Evolutionary conservation across 176 grass and related monocot genomes (phyloP), one percentile per base, ranked within the genome.

Genomic region (Panicum miliaceum): DNA sequence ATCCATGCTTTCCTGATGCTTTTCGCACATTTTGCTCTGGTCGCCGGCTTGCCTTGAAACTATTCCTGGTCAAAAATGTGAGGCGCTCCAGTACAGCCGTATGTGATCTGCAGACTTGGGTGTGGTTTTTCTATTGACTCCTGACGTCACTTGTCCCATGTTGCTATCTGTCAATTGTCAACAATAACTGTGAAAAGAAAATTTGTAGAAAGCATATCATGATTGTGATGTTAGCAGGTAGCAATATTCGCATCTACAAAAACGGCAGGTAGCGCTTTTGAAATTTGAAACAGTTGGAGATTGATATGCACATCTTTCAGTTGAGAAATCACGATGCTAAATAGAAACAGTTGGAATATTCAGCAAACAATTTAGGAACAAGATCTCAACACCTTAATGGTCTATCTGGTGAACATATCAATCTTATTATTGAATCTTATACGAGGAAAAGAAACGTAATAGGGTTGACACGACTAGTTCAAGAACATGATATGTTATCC

Each of bases 61-160:
- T 18, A 16, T 10, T 27, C 38, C n/a, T 45, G 42, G 84, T 86
- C 14, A 86, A 86, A 80, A 63, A 35, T 54, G 54, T 54, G 11
- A 65, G 34, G 47, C 59, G 64, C 57, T 80, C 26, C 20, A 26
- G 12, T 42, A 18, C 27, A 32, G 2, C 14, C 10, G n/a, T 35
- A 32, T 48, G 26, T 66, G 50, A 71, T 22, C 22, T 27, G 32
- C 15, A 64, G 32, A 50, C 12, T 60, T 59, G n/a, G 20, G 1
- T 12, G 0, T 36, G 19, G 16, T 75, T 75, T 25, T 73, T 1
- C n/a, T 62, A 32, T 27, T 8, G 75, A 80, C 46, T 71, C 43
- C 14, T 52, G 29, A 12, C 53, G 29, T 41, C 32, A 81, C 29
- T 81, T 41, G 27, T 23, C 48, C n/a, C 6, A 37, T 23, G 32